A percentile compares a stretch with the other conserved stretches of the same genome.
phyloP scores from a whole-genome alignment of 441 rosid genomes.

The Bruguiera hainesii region DNA sequence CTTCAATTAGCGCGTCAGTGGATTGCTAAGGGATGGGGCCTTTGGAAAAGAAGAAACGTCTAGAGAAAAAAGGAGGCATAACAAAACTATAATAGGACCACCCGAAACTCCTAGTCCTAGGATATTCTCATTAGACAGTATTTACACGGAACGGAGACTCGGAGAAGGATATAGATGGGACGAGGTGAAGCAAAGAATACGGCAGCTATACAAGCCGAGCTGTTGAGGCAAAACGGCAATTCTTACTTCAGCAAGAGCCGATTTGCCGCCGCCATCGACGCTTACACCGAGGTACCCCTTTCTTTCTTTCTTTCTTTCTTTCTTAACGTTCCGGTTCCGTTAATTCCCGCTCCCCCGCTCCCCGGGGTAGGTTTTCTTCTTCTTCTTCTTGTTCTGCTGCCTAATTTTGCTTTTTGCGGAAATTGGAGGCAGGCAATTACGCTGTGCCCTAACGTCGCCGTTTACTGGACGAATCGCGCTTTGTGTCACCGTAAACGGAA shows the following conservation, averaged over 20 bases:
- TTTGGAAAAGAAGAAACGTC: too few species aligned
- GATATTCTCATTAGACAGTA: too few species aligned
- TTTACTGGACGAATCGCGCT: constrained; percentile 94
- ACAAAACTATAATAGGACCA: too few species aligned
- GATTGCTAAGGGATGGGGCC: too few species aligned
- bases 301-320: neutral
- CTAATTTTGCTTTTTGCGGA: neutral
- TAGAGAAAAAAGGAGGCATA: too few species aligned
- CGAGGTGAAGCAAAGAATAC: constrained; percentile 29
- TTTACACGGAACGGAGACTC: neutral
- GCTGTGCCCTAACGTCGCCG: constrained; percentile 73
- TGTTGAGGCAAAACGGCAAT: constrained; percentile 61
- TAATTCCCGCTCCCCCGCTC: neutral
- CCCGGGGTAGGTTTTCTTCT: neutral
- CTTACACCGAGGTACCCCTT: constrained; percentile 72
- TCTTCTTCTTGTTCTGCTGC: neutral
- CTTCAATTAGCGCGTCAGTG: too few species aligned
- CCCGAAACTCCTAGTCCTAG: too few species aligned
- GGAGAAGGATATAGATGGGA: constrained; percentile 26
- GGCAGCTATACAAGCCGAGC: constrained; percentile 72
- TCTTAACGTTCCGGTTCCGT: neutral
- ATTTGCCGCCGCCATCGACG: constrained; percentile 93
- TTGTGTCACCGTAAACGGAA: constrained; percentile 79
- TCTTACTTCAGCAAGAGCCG: constrained; percentile 56
- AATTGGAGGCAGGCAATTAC: constrained; percentile 88